Evolutionary conservation across 2,329 filamentous ascomycete species (phyloP), one percentile per base, ranked within the genome.

Genomic region (Trichoderma cornu-damae): DNA sequence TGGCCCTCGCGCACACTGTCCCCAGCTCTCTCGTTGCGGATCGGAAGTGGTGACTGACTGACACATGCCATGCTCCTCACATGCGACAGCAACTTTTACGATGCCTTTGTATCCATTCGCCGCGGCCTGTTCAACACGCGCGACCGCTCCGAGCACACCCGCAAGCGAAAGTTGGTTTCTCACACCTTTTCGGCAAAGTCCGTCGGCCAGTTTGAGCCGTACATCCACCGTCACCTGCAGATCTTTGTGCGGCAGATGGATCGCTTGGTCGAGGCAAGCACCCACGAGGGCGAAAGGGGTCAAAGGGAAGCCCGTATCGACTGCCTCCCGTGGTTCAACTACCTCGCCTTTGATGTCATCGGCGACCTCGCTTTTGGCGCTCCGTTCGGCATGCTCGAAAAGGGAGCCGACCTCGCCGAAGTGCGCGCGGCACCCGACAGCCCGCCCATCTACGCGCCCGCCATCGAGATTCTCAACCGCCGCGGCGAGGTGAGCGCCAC

Each of bases 81-180:
- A 18, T 22, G n/a, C 3, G 18, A 35, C 14, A 90, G 87, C 40
- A 86, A 93, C 2, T 96, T 92, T 74, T 96, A 96, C 66, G 90
- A 96, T 66, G 88, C 89, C 49, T 96, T 96, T 65, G 90, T 96
- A 55, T 92, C 88, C 11, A 95, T 96, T 67, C 83, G 82, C 50
- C 83, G 89, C 11, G 90, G 90, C 18, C 79, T 96, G 11, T 96
- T 96, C 83, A 96, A 95, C 72, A 96, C 91, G 0, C 81, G 92
- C 30, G 84, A 92, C 73, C 82, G 92, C 48, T 77, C 78, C 0
- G 89, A 96, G 67, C 91, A 96, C 71, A 86, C 87, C 0, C 85
- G 91, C 61, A 96, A 96, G 80, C 84, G 91, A 66, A 96, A 96
- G 80, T 86, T 89, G 2, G 83, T 96, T 47, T 85, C 89, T 1